Base-by-base conservation (phyloP, 331 rosid species). In the Pyrus hybrid region DNA sequence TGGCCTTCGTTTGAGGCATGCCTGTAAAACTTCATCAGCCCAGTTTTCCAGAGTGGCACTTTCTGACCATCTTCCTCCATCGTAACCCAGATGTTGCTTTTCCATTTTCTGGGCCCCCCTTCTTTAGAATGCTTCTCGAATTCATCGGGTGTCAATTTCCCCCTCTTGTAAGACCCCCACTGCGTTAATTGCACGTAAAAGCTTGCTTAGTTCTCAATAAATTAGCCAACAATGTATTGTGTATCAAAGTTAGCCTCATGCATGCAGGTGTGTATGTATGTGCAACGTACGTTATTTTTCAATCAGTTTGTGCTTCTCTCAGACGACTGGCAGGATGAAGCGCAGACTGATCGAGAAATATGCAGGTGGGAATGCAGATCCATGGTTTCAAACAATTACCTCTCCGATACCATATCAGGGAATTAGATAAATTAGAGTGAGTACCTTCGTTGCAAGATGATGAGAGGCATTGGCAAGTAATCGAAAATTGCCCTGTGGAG, bases 71-170 rank as follows among this genome's bases (percentile, higher is more conserved):
- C 9, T 60, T 1, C 29, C 1, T 47, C 54, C 1, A 22, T 23
- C 0, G 63, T 65, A 3, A 87, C 84, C 91, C 90, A 89, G 0
- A 87, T 84, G 67, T 68, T 76, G 37, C 33, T 79, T 22, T 81
- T 82, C 91, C 93, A 91, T 8, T 73, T 77, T 54, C 67, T 76
- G 20, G 22, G 6, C 1, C 37, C 67, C 4, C 1, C 61, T 7
- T 83, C 83, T 53, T 47, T 58, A 5, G 78, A 71, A 72, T 91
- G 90, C 57, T 76, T 84, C 84, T 87, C 89, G 63, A 86, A 88
- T 8, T 66, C 84, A 8, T 72, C 75, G 0, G 81, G 87, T 5
- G 88, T 82, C 43, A 85, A n/a, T 45, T 29, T 61, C 45, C 43
- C 71, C 66, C 18, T 57, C 25, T 41, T 67, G 14, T n/a, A 63